These are phyloP conservation scores for Chlorella sp. DNA, from an alignment of 139 green algal species.

Conservation along the genomic window DNA sequence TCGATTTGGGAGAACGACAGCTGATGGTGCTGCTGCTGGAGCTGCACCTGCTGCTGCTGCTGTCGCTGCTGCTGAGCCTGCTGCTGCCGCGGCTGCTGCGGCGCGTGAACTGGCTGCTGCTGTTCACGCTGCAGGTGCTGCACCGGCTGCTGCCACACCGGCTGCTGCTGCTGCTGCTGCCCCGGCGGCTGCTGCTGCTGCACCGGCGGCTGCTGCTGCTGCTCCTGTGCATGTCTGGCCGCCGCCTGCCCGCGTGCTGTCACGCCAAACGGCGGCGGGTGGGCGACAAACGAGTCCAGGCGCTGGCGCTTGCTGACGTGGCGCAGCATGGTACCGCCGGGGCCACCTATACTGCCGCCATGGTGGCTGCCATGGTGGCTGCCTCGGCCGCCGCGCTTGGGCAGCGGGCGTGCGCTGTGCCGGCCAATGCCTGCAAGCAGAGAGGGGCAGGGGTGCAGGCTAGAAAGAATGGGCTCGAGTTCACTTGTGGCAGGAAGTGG, in stretches of 20 bases:
- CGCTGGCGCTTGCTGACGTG: constrained; percentile 19
- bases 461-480: too few species aligned
- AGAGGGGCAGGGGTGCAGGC: too few species aligned
- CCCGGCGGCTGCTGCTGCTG: too few species aligned
- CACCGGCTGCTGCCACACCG: neutral
- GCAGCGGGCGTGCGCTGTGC: neutral
- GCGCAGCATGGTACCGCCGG: neutral
- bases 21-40: neutral
- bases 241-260: neutral
- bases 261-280: neutral
- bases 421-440: constrained; percentile 2
- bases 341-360: neutral
- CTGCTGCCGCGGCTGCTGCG: too few species aligned
- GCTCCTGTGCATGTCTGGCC: neutral
- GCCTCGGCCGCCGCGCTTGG: neutral
- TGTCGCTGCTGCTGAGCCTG: neutral
- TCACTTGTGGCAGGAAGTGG: too few species aligned
- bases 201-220: neutral
- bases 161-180: neutral
- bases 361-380: neutral
- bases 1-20: constrained; percentile 46
- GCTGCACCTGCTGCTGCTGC: neutral
- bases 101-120: too few species aligned
- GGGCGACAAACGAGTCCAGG: neutral
- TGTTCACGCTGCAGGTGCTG: too few species aligned